Evolutionary conservation across 2,329 filamentous ascomycete genomes (phyloP), one percentile per base, ranked within the genome.

Genomic region (Fusarium zealandicum): DNA sequence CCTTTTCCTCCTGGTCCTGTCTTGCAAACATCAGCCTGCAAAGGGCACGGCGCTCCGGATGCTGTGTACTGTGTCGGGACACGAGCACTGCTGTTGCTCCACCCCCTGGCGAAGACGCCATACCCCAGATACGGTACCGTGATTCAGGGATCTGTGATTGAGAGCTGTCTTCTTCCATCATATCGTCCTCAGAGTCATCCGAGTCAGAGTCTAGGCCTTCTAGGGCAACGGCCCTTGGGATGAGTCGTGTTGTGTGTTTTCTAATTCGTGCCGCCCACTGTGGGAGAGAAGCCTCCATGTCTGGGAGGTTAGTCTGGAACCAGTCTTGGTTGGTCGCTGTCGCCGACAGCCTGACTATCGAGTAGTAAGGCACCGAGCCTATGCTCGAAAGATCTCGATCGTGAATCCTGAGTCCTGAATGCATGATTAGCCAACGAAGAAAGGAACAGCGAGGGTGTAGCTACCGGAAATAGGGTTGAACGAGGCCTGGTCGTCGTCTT

Each of bases 71-170:
- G 59, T 83, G 77, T 43, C 75, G 74, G 5, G 78, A 80, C 6
- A 77, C 74, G 20, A 86, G 75, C 6, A 80, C 78, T 1, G 80
- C 83, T 1, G 76, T 78, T n/a, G 75, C 75, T 6, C 79, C 79
- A 36, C 77, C 80, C 2, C 80, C 82, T 0, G 82, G 81, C 3
- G 81, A 83, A 2, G 73, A 63, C 1, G 80, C 73, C 35, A 86
- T 69, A 1, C 80, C 82, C 80, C 81, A 84, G 33, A 85, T 74
- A 8, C 81, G 77, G 41, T 79, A 77, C 12, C 82, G 75, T 35
- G 80, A 76, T 2, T 80, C 76, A 51, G 81, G 75, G 8, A 83
- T 76, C 54, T 78, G 77, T 11, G 75, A 70, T 28, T 71, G 67
- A 2, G 71, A 58, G 43, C 66, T 72, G 12, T 73, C 72, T n/a